Base-by-base conservation (phyloP, 345 rosid species). In the Eucalyptus sp. region DNA sequence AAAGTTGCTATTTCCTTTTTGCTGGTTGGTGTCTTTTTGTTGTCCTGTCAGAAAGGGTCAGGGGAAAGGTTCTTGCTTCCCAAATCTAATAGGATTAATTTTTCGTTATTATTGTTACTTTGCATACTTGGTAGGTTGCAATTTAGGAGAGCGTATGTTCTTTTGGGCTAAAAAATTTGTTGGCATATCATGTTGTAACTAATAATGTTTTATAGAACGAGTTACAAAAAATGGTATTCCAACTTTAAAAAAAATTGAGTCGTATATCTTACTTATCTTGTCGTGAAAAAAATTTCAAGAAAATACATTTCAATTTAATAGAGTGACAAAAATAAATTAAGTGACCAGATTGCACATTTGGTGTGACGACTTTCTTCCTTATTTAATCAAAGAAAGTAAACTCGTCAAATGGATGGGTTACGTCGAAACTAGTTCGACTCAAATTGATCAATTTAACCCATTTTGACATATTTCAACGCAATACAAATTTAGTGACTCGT, bases 261-360 rank as follows among this genome's bases (percentile, higher is more conserved):
- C 0, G 5, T 52, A 52, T 7, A 52, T 17, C 56, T 52, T 52
- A 52, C 9, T 0, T 0, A 51, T 2, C 9, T 52, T 51, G 9
- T 51, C 4, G 0, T 51, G 41, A 37, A 22, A 51, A 51, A 51
- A 7, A 0, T 0, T 51, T 51, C 20, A 0, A 51, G 24, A 52
- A 52, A 0, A 52, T 52, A 17, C 56, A 52, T 52, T 51, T 52
- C 24, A 52, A 52, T 52, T 52, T 4, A 9, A 51, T 7, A 17
- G 22, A 50, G 0, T 52, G 0, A 52, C 22, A 52, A 52, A 52
- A 52, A 52, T 0, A 52, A 52, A 52, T 51, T 52, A 52, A 52
- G 24, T 52, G 56, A 52, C 56, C 37, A 18, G 27, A 10, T 71
- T 37, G 14, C 27, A 37, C 25, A 37, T 37, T 18, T 37, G 7